A percentile compares a stretch with the other conserved stretches of the same genome.
Evolutionary conservation across 345 rosid species (phyloP).

Genomic region (Linum usitatissimum): DNA sequence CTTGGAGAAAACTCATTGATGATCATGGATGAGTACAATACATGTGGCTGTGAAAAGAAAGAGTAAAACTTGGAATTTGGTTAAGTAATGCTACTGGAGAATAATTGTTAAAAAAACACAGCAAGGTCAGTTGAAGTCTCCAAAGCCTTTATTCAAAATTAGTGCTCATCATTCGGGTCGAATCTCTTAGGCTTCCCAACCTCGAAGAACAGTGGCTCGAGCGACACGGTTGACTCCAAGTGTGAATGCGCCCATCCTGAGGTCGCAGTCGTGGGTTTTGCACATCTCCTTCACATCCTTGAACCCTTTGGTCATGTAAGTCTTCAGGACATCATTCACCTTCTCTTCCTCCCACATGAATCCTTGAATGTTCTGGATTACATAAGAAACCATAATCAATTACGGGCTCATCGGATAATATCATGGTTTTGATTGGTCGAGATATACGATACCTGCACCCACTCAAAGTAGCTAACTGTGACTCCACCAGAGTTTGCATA

Average conservation of each 20-base stretch:
- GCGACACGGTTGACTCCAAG: constrained; percentile 95
- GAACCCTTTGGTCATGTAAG: constrained; percentile 79
- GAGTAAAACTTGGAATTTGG: neutral
- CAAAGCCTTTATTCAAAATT: neutral
- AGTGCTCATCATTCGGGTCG: neutral
- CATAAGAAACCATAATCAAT: neutral
- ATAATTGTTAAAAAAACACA: neutral
- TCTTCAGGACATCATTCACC: constrained; percentile 66
- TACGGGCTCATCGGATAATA: neutral
- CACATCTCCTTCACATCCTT: constrained; percentile 80
- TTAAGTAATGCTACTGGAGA: neutral
- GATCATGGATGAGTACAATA: too few species aligned
- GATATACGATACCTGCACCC: constrained; percentile 68
- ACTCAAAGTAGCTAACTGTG: constrained; percentile 94
- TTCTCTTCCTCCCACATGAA: constrained; percentile 96
- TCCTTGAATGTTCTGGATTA: constrained; percentile 81
- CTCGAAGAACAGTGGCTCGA: constrained; percentile 71
- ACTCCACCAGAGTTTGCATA: constrained; percentile 97
- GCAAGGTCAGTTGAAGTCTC: neutral
- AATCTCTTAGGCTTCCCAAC: constrained; percentile 70
- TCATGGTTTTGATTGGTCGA: neutral
- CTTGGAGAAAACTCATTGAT: neutral
- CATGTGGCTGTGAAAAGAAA: neutral
- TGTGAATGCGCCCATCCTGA: constrained; percentile 97
- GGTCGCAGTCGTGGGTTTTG: constrained; percentile 65